Evolutionary conservation across 108 stramenopile species (phyloP), one percentile per base, ranked within the genome.

Genomic region (Nitzschia putrida): DNA sequence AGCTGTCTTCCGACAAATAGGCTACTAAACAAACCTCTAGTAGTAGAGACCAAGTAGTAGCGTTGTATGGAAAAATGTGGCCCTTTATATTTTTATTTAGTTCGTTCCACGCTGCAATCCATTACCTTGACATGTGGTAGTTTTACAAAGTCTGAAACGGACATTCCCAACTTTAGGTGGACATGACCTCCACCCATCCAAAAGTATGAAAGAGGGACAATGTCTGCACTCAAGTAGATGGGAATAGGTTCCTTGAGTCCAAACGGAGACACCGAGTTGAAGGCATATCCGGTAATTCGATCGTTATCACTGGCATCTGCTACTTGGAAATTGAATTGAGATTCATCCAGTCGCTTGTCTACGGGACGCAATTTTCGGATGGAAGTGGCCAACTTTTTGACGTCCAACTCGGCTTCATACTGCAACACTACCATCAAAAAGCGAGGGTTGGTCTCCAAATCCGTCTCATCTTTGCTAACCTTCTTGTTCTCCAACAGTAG

Each of bases 161-260:
- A 74, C 77, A 95, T 78, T 8, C 91, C 85, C 57, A 95, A 61
- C 66, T 95, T 95, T 68, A 87, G 79, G 81, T 92, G 85, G 13
- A 85, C 80, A 53, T 90, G 89, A 0, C 94, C 90, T 56, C 94
- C 94, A 77, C 91, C 90, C 85, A 84, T 90, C 66, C 90, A 83
- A 74, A 92, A 92, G 49, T 72, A 76, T 44, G 69, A 53, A 20
- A 53, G 60, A 7, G 72, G 58, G 13, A 78, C 66, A 66, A 92
- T 79, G 21, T 73, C 81, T 20, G 67, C 63, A 34, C 81, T 79
- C 55, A 95, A 65, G 41, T 90, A 25, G 57, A 95, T 81, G 6
- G 86, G 88, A 8, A 95, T 85, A 25, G 76, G 47, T 7, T 85
- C 75, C 45, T 78, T 52, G 72, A 95, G 51, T 18, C 94, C 94